A percentile compares a stretch with the other conserved stretches of the same genome.
Evolutionary conservation across 495 filamentous ascomycete species (phyloP).

Genomic region (Penicillium roqueforti): DNA sequence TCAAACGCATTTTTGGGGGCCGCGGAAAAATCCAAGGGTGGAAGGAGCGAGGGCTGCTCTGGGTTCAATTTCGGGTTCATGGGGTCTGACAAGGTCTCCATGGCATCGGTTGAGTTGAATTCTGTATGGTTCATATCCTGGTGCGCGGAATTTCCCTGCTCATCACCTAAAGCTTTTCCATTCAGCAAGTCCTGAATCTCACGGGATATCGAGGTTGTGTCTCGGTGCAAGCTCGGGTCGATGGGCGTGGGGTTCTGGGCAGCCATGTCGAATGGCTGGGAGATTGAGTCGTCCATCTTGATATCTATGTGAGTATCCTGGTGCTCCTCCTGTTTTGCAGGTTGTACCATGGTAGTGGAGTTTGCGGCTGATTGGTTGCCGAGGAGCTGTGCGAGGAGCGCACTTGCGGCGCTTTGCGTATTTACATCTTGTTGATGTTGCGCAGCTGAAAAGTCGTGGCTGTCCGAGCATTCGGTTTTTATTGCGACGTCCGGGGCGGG

Average conservation of each 20-base stretch:
- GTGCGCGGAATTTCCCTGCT: constrained; percentile 9
- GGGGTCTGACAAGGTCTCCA: constrained; percentile 35
- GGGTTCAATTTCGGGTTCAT: constrained; percentile 30
- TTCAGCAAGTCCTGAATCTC: constrained; percentile 22
- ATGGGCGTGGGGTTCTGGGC: constrained; percentile 8
- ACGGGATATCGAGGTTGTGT: constrained; percentile 12
- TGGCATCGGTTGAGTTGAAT: constrained; percentile 18
- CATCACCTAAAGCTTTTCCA: constrained; percentile 15
- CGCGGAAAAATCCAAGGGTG: constrained; percentile 35
- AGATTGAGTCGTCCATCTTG: constrained; percentile 21
- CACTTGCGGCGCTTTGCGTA: constrained; percentile 42
- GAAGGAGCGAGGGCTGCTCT: constrained; percentile 39
- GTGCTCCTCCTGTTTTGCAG: constrained; percentile 11
- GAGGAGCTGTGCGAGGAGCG: constrained; percentile 43
- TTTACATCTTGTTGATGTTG: constrained; percentile 19
- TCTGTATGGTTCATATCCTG: constrained; percentile 8
- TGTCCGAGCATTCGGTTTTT: constrained; percentile 32
- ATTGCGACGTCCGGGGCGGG: constrained; percentile 31
- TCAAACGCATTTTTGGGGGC: constrained; percentile 37
- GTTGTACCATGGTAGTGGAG: constrained; percentile 15
- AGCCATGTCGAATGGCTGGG: constrained; percentile 9
- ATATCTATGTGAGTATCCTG: constrained; percentile 17
- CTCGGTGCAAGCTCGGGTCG: constrained; percentile 9
- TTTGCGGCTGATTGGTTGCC: constrained; percentile 33
- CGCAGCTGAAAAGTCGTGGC: constrained; percentile 12